These are phyloP conservation scores for Clohesyomyces aquaticus DNA, from an alignment of 495 filamentous ascomycete species.

Conservation along the genomic window DNA sequence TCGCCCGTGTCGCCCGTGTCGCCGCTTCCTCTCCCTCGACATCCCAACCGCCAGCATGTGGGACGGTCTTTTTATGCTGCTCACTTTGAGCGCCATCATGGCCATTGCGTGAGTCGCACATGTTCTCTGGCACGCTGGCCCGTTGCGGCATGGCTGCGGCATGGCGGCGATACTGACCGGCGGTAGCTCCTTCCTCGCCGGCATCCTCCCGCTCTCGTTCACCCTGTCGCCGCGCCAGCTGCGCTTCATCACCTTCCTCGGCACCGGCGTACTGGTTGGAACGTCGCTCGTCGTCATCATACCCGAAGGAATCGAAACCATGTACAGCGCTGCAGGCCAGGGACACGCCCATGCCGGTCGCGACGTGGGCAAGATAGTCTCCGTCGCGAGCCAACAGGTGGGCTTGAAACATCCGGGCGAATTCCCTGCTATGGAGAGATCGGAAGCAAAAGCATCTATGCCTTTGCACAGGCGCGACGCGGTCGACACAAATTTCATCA, in stretches of 20 bases:
- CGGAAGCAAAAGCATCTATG: slow-evolving; percentile 7
- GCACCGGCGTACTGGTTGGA: slow-evolving; percentile 91
- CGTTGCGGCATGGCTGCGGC: no score
- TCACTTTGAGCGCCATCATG: slow-evolving; percentile 88
- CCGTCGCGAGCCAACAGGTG: slow-evolving; percentile 22
- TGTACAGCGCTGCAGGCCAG: slow-evolving; percentile 65
- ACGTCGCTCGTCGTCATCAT: slow-evolving; percentile 97
- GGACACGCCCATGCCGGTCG: slow-evolving; percentile 50
- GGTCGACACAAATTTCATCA: slow-evolving; percentile 4
- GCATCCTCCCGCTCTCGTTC: slow-evolving; percentile 89
- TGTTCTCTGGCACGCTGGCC: no score
- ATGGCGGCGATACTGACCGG: background rate
- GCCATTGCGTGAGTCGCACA: slow-evolving; percentile 75
- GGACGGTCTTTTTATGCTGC: slow-evolving; percentile 85
- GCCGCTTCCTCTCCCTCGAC: background rate
- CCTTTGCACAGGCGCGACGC: slow-evolving; percentile 14
- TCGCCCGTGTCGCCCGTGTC: slow-evolving; percentile 1
- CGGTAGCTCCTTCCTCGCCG: slow-evolving; percentile 87
- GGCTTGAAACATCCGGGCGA: slow-evolving; percentile 22
- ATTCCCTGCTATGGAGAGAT: slow-evolving; percentile 9
- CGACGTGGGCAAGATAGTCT: slow-evolving; percentile 21
- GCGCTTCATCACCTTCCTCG: slow-evolving; percentile 86
- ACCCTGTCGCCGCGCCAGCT: slow-evolving; percentile 86
- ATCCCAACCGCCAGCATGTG: slow-evolving; percentile 48
- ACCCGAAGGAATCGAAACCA: slow-evolving; percentile 91